Percentiles rank a stretch among this genome's conserved stretches.
Evolutionary conservation across 2,329 filamentous ascomycete genomes (phyloP).

Genomic region (Stemphylium vesicarium): DNA sequence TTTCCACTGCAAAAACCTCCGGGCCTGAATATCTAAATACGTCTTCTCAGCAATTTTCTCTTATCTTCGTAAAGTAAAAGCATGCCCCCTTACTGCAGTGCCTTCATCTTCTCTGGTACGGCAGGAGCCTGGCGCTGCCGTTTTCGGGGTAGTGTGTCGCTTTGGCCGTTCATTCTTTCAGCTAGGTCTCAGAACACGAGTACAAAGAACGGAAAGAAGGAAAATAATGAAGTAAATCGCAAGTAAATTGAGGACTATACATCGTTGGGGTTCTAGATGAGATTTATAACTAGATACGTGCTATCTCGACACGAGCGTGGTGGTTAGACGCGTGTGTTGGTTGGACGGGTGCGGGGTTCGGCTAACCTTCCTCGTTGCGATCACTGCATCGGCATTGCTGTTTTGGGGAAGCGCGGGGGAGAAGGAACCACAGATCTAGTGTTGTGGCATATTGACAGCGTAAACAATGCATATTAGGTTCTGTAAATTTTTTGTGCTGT

Average conservation of each 20-base stretch:
- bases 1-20: conserved; percentile 28
- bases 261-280: neutral
- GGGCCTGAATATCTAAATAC: conserved; percentile 25
- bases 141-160: neutral
- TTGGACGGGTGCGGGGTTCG: conserved; percentile 22
- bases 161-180: conserved; percentile 9
- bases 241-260: too few relatives aligned
- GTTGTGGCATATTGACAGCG: too few relatives aligned
- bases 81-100: conserved; percentile 24
- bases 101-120: conserved; percentile 30
- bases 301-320: neutral
- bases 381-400: neutral
- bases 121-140: neutral
- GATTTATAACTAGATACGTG: neutral
- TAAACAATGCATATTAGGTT: too few relatives aligned
- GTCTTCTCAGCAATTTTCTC: neutral
- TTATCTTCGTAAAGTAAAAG: neutral
- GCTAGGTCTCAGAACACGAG: too few relatives aligned
- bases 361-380: conserved; percentile 16
- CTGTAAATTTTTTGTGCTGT: too few relatives aligned
- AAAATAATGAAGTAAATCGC: neutral
- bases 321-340: conserved; percentile 18
- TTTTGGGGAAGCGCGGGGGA: neutral
- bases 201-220: neutral
- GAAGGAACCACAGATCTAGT: neutral